A percentile compares a stretch with the other conserved stretches of the same genome.
phyloP scores from a whole-genome alignment of 2,329 filamentous ascomycete species.

The Colletotrichum graminicola region DNA sequence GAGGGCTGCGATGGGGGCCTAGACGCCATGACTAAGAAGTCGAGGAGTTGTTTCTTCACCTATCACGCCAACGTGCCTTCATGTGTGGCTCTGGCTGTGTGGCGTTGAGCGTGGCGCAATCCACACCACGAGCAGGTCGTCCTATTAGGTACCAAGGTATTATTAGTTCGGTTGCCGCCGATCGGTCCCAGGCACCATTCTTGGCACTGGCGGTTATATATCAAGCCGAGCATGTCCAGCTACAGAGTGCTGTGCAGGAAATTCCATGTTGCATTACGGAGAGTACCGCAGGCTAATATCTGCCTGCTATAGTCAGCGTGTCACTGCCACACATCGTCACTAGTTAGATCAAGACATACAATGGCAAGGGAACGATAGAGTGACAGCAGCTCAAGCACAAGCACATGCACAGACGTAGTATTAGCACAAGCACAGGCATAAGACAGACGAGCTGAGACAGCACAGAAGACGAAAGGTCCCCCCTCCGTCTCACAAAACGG shows the following conservation, averaged over 20 bases:
- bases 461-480: conserved; percentile 1
- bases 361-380: conserved; percentile 8
- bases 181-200: conserved; percentile 37
- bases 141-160: no score
- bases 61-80: conserved; percentile 14
- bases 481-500: conserved; percentile 34
- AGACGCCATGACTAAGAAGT: conserved; percentile 15
- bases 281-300: background rate
- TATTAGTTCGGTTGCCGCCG: conserved; percentile 13
- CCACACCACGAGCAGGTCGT: no score
- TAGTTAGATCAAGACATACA: background rate
- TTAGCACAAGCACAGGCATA: background rate
- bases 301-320: background rate
- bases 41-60: background rate
- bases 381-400: conserved; percentile 5
- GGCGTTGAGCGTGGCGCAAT: background rate
- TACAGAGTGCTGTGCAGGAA: background rate
- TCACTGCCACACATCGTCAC: background rate
- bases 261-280: background rate
- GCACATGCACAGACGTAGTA: conserved; percentile 3
- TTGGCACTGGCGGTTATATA: conserved; percentile 19
- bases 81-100: conserved; percentile 29
- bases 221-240: background rate
- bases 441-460: background rate
- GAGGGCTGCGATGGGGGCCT: background rate